These are phyloP conservation scores for Curvularia verruculosa DNA, from an alignment of 2,329 filamentous ascomycete species.

Conservation along the genomic window DNA sequence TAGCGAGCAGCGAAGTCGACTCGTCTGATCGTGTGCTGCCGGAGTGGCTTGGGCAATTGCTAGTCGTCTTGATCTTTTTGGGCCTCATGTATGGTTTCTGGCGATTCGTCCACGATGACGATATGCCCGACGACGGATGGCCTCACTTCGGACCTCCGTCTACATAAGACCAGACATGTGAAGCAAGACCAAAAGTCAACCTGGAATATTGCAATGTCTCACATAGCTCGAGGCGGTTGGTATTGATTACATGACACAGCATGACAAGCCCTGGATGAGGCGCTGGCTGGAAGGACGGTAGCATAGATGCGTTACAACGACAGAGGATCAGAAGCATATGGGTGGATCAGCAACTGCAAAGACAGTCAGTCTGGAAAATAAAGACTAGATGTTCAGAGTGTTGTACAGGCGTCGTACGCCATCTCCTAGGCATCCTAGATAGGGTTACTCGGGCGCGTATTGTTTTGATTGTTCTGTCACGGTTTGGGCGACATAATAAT, in stretches of 20 bases:
- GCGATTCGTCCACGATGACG: constrained; percentile 30
- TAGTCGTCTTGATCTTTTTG: constrained; percentile 37
- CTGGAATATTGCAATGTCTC: neutral
- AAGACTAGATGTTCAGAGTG: neutral
- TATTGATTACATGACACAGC: neutral
- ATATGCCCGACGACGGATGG: constrained; percentile 18
- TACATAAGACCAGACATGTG: neutral
- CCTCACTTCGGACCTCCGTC: constrained; percentile 5
- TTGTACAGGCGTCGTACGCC: neutral
- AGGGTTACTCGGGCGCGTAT: neutral
- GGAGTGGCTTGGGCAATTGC: constrained; percentile 37
- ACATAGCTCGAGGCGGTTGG: too few relatives aligned
- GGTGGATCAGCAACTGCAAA: neutral
- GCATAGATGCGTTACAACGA: neutral
- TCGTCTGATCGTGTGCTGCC: constrained; percentile 29
- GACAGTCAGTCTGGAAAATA: neutral
- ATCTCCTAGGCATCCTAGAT: neutral
- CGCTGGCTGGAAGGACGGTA: neutral
- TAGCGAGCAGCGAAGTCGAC: constrained; percentile 39
- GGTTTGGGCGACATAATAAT: too few relatives aligned
- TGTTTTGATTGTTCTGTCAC: neutral
- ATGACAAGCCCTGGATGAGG: neutral
- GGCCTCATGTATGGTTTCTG: constrained; percentile 43
- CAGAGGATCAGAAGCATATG: too few relatives aligned
- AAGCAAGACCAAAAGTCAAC: neutral